Evolutionary conservation across 2,329 filamentous ascomycete genomes (phyloP), one percentile per base, ranked within the genome.

Genomic region (Fusarium decemcellulare): DNA sequence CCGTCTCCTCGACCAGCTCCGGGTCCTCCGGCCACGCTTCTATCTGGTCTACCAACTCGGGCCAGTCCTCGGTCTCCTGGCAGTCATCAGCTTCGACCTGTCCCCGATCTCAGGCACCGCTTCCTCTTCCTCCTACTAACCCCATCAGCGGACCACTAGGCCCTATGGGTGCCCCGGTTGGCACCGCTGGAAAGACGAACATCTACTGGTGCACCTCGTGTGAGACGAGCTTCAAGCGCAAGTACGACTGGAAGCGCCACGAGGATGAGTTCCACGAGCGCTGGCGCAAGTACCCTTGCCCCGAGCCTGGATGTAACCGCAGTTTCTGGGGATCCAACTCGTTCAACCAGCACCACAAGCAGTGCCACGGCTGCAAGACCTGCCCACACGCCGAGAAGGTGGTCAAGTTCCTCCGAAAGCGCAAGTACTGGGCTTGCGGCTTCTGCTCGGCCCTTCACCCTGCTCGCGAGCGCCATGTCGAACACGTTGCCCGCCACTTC

Each of bases 221-320:
- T 77, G 88, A 91, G 76, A 90, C 90, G 51, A 89, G 88, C 47
- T 90, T 91, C 74, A 89, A 90, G 80, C 85, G 88, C 68, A 91
- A 91, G 75, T 90, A 90, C 67, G 89, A 91, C 76, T 92, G 87
- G 90, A 91, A 91, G 77, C 85, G 88, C 34, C 90, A 92, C 77
- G 89, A 92, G 76, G 89, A 91, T 72, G 89, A 91, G 77, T 91
- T 91, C 73, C 89, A 91, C 78, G 89, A 91, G 81, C 87, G 90
- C 58, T 88, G 88, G 81, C 87, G 89, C 67, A 91, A 90, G 74
- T 91, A 90, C 76, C 88, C 89, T 12, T 91, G 89, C 72, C 89
- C 89, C 7, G 89, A 90, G 69, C 82, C 82, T 9, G 82, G 82
- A 69, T 92, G 90, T 79, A 90, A 91, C 77, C 87, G 90, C 72